Evolutionary conservation across 352 stramenopile species (phyloP).

Genomic region (Phytophthora citricola): DNA sequence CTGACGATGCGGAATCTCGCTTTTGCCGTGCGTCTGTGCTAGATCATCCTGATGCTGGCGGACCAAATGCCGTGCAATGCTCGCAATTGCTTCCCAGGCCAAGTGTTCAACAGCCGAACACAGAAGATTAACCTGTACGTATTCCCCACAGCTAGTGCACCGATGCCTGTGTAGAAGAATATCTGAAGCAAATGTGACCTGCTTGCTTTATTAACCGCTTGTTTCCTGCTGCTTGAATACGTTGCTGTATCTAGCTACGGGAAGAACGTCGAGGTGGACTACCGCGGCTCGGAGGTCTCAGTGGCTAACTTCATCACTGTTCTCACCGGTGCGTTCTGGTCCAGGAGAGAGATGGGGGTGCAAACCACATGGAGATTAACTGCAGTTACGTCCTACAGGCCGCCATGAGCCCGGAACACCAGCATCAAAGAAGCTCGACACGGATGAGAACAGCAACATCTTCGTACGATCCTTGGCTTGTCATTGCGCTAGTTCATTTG

Average conservation of each 20-base stretch:
- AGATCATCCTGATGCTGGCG: constrained; percentile 97
- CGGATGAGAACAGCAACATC: constrained; percentile 90
- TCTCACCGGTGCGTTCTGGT: constrained; percentile 68
- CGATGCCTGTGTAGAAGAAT: too few species aligned
- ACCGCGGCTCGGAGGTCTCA: constrained; percentile 95
- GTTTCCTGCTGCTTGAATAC: neutral
- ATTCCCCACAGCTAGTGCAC: neutral
- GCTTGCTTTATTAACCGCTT: neutral
- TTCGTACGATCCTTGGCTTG: constrained; percentile 57
- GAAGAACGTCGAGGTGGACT: constrained; percentile 95
- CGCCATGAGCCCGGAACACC: constrained; percentile 89
- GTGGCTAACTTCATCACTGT: constrained; percentile 97
- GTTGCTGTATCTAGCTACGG: constrained; percentile 63
- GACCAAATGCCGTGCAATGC: constrained; percentile 96
- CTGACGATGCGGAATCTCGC: neutral
- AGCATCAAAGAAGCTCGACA: constrained; percentile 89
- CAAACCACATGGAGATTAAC: neutral
- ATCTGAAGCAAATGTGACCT: too few species aligned
- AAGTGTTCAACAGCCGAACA: constrained; percentile 91
- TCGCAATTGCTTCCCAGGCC: constrained; percentile 90
- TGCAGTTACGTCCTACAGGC: constrained; percentile 45
- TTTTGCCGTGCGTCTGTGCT: neutral
- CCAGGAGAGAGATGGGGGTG: neutral
- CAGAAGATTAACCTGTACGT: constrained; percentile 89
- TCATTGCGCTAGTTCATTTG: constrained; percentile 29